Percentiles rank a stretch among this genome's conserved stretches.
phyloP scores from a whole-genome alignment of 2,329 filamentous ascomycete genomes.

The Rhinocladiella mackenziei region DNA sequence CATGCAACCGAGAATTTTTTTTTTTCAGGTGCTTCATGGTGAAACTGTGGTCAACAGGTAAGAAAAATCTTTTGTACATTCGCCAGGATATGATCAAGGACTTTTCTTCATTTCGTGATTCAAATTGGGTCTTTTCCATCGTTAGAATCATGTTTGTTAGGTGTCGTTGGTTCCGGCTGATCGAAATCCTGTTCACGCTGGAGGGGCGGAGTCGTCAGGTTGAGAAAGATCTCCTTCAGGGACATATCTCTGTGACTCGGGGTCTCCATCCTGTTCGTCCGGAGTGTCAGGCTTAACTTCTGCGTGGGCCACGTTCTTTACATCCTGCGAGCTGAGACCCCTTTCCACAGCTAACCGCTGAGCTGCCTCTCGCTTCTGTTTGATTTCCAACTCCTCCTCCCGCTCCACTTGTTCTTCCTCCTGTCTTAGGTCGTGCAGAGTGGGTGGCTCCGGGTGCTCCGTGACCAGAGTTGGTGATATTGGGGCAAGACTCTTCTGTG shows the following conservation, averaged over 20 bases:
- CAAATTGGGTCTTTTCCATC: constrained; percentile 15
- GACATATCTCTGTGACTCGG: neutral
- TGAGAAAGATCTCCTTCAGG: neutral
- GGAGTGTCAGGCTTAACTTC: constrained; percentile 9
- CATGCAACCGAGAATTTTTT: too few species aligned
- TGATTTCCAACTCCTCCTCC: constrained; percentile 55
- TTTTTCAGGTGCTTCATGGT: too few species aligned
- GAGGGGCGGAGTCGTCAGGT: neutral
- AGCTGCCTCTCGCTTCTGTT: constrained; percentile 53
- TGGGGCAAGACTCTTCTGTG: constrained; percentile 27
- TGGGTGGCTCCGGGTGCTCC: constrained; percentile 37
- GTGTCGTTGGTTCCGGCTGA: neutral
- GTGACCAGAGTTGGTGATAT: constrained; percentile 10
- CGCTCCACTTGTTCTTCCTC: constrained; percentile 54
- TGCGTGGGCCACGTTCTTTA: constrained; percentile 1
- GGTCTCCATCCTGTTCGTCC: neutral
- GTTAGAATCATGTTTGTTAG: neutral
- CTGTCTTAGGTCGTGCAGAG: constrained; percentile 52
- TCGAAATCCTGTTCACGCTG: neutral
- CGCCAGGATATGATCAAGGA: neutral
- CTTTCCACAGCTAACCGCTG: constrained; percentile 52
- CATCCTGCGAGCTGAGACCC: constrained; percentile 35
- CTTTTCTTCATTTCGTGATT: neutral
- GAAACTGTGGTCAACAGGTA: too few species aligned
- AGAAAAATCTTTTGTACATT: too few species aligned